Base-by-base conservation (phyloP, 495 filamentous ascomycete species). In the Baudoinia panamericana region DNA sequence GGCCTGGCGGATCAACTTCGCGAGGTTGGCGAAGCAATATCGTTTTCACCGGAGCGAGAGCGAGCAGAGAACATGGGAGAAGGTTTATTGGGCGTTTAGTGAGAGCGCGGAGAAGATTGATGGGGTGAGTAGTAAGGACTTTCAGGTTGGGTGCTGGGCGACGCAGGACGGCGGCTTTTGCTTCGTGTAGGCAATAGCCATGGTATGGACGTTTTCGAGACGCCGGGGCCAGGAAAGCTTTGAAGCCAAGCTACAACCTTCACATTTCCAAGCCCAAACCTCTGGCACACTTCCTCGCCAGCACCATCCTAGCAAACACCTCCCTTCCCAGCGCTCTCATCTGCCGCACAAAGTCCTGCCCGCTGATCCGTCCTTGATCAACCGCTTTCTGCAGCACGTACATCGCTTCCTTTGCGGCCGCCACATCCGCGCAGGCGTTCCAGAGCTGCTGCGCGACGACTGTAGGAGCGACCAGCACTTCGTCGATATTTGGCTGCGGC, bases 361-460 rank as follows among this genome's bases (percentile, higher is more conserved):
- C 73, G 3, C 73, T 69, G 23, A 95, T 76, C 39, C 84, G 69
- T 5, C 88, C 90, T 30, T 72, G 67, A 57, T 92, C 86, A 26
- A 95, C 66, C 10, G 80, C 90, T 30, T 76, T 67, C 19, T 84
- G 83, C 28, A 97, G 67, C 18, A 87, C 76, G 52, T 84, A 90
- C 46, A 94, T 75, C 18, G 81, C 80, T 49, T 94, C 87, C 38
- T 76, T 80, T 26, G 90, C 69, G 5, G 78, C 83, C 35, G 76
- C 68, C 56, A 93, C 88, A 56, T 96, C 90, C 1, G 84, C 80
- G 17, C 83, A 81, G 2, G 86, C 64, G 42, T 80, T 76, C 58
- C 94, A 97, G 39, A 97, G 63, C 68, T 97, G 90, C 51, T 81
- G 82, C 5, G 80, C 85, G 16, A 94, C 87, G 3, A 96, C 82